These are phyloP conservation scores for Amaranthus tricolor DNA, from an alignment of 179 eudicot species.

Conservation along the genomic window DNA sequence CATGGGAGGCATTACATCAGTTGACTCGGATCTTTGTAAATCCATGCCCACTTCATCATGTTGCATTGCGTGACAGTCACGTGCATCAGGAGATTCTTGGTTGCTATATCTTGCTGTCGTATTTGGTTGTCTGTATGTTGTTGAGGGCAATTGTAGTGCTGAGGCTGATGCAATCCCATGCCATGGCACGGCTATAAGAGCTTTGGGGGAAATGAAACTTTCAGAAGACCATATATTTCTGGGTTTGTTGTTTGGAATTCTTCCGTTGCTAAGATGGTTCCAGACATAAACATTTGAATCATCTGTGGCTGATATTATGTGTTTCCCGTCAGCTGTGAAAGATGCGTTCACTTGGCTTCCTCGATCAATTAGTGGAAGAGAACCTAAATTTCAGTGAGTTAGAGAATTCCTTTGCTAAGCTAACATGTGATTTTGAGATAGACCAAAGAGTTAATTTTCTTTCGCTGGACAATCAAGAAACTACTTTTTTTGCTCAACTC, in stretches of 20 bases:
- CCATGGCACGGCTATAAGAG: constrained; percentile 78
- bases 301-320: constrained; percentile 57
- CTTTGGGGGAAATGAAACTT: constrained; percentile 55
- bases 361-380: constrained; percentile 43
- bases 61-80: constrained; percentile 25
- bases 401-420: background rate
- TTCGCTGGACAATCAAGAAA: too few species aligned
- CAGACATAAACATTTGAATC: constrained; percentile 61
- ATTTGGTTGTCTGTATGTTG: background rate
- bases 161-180: constrained; percentile 43
- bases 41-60: constrained; percentile 29
- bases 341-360: constrained; percentile 60
- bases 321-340: constrained; percentile 77
- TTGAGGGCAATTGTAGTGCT: constrained; percentile 17
- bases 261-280: constrained; percentile 42
- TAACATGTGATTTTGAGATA: background rate
- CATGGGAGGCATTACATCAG: constrained; percentile 32
- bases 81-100: constrained; percentile 25
- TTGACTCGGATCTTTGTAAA: constrained; percentile 26
- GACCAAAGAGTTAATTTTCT: too few species aligned
- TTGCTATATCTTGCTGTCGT: constrained; percentile 2
- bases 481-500: too few species aligned
- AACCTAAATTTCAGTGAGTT: constrained; percentile 16
- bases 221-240: constrained; percentile 52
- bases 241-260: constrained; percentile 24